Base-by-base conservation (phyloP, 768 basidiomycete species). In the Hypholoma fasciculare region DNA sequence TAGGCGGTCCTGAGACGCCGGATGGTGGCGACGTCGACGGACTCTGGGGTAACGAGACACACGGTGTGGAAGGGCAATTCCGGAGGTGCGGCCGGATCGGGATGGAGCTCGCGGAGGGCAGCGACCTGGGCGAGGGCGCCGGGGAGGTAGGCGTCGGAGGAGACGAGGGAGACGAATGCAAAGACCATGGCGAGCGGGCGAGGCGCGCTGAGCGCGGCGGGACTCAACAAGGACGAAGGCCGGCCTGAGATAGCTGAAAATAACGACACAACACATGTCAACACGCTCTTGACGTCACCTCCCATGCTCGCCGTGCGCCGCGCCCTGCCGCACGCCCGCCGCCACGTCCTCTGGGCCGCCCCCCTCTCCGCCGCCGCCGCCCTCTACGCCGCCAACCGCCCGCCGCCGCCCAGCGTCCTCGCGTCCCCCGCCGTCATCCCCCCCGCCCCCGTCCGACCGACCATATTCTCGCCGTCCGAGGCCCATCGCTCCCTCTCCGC, bases 41-140 rank as follows among this genome's bases (percentile, higher is more conserved):
- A 89, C 69, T 97, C 94, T 52, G 97, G 97, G 26, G 96, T 96
- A 60, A 96, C 93, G 43, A 99, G 76, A 74, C 94, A 97, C 60
- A 95, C 87, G 13, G 90, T 91, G 60, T 88, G 79, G 67, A 92
- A 92, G 49, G 87, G 80, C 57, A 87, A 82, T 68, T 85, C 81
- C 52, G 86, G 84, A 27, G 82, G 72, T 46, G 77, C 69, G 20
- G 85, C 73, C 7, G 87, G 84, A 43, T 74, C 72, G 16, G 83
- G 79, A 67, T 96, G 94, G 42, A 93, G 69, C 59, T 95, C 91
- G 55, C 83, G 84, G 63, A 99, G 82, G 14, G 96, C 91, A 54
- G 90, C 91, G 34, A 85, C 90, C 67, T 94, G 80, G 58, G 90
- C 84, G 64, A 98, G 87, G 36, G 91, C 95, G 54, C 97, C 97